These are phyloP conservation scores for Paramyrothecium roridum DNA, from an alignment of 2,329 filamentous ascomycete genomes.

Conservation along the genomic window DNA sequence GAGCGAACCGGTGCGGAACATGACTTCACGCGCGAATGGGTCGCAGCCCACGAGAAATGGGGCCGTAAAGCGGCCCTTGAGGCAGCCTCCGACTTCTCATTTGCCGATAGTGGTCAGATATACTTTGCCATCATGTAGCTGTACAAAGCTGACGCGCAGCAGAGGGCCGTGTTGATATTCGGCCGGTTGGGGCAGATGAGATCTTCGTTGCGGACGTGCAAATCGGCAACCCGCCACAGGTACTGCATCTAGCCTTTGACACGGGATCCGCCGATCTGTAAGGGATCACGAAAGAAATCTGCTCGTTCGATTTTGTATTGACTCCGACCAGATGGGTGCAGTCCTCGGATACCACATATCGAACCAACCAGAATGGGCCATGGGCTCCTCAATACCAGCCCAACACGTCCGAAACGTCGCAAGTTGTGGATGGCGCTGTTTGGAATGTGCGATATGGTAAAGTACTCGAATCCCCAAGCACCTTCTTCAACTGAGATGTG, in stretches of 20 bases:
- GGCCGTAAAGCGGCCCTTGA: constrained; percentile 18
- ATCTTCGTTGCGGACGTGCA: constrained; percentile 40
- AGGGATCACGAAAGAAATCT: constrained; percentile 32
- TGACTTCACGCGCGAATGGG: constrained; percentile 29
- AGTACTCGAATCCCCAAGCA: constrained; percentile 26
- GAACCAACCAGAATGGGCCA: constrained; percentile 28
- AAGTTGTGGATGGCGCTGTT: constrained; percentile 35
- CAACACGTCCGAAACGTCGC: constrained; percentile 40
- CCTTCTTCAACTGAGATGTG: not conserved
- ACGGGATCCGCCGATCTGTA: constrained; percentile 60
- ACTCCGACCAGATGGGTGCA: constrained; percentile 47
- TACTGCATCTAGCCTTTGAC: constrained; percentile 46
- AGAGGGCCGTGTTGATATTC: constrained; percentile 30
- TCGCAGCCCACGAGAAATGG: constrained; percentile 30
- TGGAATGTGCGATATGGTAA: constrained; percentile 49
- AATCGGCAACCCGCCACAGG: constrained; percentile 46
- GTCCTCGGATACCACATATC: constrained; percentile 42
- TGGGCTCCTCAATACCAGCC: constrained; percentile 40
- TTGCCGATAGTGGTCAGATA: constrained; percentile 23
- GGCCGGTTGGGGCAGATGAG: constrained; percentile 36
- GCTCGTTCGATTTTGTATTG: not conserved
- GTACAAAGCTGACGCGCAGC: not conserved
- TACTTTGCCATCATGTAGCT: not conserved
- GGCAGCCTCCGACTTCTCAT: constrained; percentile 16
- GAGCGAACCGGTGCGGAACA: constrained; percentile 16